Percentiles rank a stretch among this genome's conserved stretches.
phyloP scores from a whole-genome alignment of 2,329 filamentous ascomycete genomes.

The Albophoma yamanashiensis region DNA sequence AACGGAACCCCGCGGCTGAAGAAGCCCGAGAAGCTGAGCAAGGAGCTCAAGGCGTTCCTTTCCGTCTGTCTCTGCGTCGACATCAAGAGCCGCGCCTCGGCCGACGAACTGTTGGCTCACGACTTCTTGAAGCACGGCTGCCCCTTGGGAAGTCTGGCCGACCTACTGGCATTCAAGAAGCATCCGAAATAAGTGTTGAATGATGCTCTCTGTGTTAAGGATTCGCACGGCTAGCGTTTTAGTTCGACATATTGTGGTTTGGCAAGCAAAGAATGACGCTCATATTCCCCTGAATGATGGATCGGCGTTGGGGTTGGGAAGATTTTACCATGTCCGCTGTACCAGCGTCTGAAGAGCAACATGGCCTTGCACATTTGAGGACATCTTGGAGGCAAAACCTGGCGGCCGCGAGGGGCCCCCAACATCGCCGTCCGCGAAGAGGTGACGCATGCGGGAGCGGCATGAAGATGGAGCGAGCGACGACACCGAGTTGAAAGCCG shows the following conservation, averaged over 20 bases:
- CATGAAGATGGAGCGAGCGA: background rate
- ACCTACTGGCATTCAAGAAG: constrained; percentile 81
- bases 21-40: constrained; percentile 96
- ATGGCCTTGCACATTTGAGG: background rate
- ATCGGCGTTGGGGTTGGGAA: constrained; percentile 5
- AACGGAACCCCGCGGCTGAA: constrained; percentile 95
- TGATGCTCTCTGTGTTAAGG: background rate
- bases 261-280: background rate
- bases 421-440: background rate
- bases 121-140: constrained; percentile 94
- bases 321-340: background rate
- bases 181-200: constrained; percentile 42
- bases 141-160: constrained; percentile 68
- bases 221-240: background rate
- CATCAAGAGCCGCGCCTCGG: constrained; percentile 86
- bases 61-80: constrained; percentile 95
- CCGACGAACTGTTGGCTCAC: constrained; percentile 78
- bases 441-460: background rate
- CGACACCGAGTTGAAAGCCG: background rate
- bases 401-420: background rate
- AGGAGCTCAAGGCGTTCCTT: constrained; percentile 95
- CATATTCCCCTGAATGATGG: background rate
- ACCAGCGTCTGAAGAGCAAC: constrained; percentile 2
- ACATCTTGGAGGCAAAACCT: background rate
- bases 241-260: background rate